phyloP scores from a whole-genome alignment of 2,329 filamentous ascomycete species.

The Clarireedia hainanense region DNA sequence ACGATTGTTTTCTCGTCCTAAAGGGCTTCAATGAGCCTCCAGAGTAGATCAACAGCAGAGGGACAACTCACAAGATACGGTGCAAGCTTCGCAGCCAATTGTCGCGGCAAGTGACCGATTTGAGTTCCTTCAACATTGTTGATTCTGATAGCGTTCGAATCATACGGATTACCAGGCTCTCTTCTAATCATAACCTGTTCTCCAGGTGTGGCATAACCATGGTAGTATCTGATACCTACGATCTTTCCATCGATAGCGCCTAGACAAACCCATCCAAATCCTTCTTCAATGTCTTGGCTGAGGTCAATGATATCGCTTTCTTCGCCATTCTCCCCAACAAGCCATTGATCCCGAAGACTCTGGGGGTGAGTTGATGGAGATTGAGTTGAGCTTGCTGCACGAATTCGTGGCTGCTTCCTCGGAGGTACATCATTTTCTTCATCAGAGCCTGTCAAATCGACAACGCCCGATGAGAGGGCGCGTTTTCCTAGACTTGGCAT shows the following conservation, averaged over 20 bases:
- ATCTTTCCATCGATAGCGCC: slow-evolving; percentile 37
- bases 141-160: slow-evolving; percentile 69
- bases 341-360: slow-evolving; percentile 16
- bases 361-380: slow-evolving; percentile 19
- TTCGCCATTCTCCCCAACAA: slow-evolving; percentile 10
- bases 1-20: slow-evolving; percentile 49
- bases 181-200: slow-evolving; percentile 56
- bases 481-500: slow-evolving; percentile 32
- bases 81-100: slow-evolving; percentile 62
- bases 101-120: slow-evolving; percentile 70
- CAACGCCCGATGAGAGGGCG: slow-evolving; percentile 22
- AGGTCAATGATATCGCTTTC: slow-evolving; percentile 26
- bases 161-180: slow-evolving; percentile 63
- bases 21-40: slow-evolving; percentile 10
- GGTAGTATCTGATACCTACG: slow-evolving; percentile 50
- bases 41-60: neutral
- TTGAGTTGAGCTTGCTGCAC: slow-evolving; percentile 7
- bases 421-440: slow-evolving; percentile 16
- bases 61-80: slow-evolving; percentile 54
- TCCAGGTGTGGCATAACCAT: slow-evolving; percentile 51
- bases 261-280: slow-evolving; percentile 23
- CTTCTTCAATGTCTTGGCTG: slow-evolving; percentile 27
- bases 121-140: slow-evolving; percentile 68
- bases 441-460: slow-evolving; percentile 38
- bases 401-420: slow-evolving; percentile 23